Base-by-base conservation (phyloP, 106 monocot species). In the Gastrodia elata region DNA sequence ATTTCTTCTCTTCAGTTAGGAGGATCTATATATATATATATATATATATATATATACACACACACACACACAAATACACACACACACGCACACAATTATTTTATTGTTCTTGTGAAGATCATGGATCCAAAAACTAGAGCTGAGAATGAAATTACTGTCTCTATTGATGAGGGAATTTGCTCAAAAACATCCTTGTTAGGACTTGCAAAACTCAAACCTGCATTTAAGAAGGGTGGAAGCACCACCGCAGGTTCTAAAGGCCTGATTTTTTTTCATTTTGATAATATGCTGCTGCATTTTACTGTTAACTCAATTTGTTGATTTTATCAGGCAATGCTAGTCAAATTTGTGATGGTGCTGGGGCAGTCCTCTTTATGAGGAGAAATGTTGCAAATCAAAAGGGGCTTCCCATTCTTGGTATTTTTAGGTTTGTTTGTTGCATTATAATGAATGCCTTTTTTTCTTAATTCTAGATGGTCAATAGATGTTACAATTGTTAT, bases 271-370 rank as follows among this genome's bases (percentile, higher is more conserved):
- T 59, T 61, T 39, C 20, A 39, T 59, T 52, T 37, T 42, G 3
- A 1, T 52, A 27, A 40, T 30, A 27, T 58, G 30, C 32, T 57
- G 10, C 38, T 42, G 10, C 33, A 43, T 68, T 6, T 55, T n/a
- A 67, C 15, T 74, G 65, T 73, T 70, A 71, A 52, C 65, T 70
- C 34, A 57, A 27, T 38, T 8, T 75, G 18, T 38, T 6, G 25
- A 26, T 24, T 20, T 68, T 37, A 70, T 8, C 67, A 93, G 92
- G 92, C 15, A 93, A 93, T 87, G 84, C 89, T 73, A 93, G 92
- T 70, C 92, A 93, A 75, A 67, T 89, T 43, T 89, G 84, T 79
- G 92, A 93, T 85, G 89, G 92, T 77, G 92, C 89, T 71, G 92
- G 86, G 39, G 92, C 89, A 43, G 92, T 93, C 41, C 89, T 93